Evolutionary conservation across 495 filamentous ascomycete genomes (phyloP).

Genomic region (Aspergillus cavernicola): DNA sequence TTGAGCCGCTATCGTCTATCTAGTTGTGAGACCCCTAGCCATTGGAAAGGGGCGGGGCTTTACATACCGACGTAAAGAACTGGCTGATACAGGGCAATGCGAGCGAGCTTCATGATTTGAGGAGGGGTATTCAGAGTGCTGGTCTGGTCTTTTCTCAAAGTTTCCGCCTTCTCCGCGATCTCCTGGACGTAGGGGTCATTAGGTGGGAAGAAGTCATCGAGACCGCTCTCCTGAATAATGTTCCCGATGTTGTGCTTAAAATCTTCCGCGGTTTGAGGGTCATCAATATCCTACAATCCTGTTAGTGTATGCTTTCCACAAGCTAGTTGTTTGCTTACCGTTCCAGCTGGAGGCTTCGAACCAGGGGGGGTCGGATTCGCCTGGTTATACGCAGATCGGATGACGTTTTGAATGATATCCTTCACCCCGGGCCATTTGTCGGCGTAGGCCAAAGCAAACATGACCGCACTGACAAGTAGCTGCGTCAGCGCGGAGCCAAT

Average conservation of each 20-base stretch:
- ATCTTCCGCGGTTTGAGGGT: slow-evolving; percentile 1
- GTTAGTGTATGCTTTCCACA: background rate
- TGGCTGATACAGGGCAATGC: background rate
- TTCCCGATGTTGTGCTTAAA: slow-evolving; percentile 1
- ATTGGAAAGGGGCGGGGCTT: background rate
- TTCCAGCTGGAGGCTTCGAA: background rate
- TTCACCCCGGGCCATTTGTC: background rate
- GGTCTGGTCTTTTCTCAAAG: background rate
- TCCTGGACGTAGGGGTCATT: background rate
- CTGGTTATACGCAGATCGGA: background rate
- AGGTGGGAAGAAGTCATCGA: slow-evolving; percentile 6
- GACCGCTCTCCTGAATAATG: background rate
- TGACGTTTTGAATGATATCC: background rate
- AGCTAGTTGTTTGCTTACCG: background rate
- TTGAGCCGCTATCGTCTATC: slow-evolving; percentile 4
- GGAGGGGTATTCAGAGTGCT: background rate
- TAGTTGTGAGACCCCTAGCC: background rate
- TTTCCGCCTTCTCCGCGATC: background rate
- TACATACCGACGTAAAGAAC: slow-evolving; percentile 1
- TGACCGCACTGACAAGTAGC: background rate
- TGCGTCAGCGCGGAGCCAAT: background rate
- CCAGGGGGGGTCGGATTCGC: background rate
- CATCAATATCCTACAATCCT: background rate
- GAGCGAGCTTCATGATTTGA: background rate
- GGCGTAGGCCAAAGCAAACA: slow-evolving; percentile 1